phyloP scores from a whole-genome alignment of 768 basidiomycete genomes.

The Leccinum subtestaceum region DNA sequence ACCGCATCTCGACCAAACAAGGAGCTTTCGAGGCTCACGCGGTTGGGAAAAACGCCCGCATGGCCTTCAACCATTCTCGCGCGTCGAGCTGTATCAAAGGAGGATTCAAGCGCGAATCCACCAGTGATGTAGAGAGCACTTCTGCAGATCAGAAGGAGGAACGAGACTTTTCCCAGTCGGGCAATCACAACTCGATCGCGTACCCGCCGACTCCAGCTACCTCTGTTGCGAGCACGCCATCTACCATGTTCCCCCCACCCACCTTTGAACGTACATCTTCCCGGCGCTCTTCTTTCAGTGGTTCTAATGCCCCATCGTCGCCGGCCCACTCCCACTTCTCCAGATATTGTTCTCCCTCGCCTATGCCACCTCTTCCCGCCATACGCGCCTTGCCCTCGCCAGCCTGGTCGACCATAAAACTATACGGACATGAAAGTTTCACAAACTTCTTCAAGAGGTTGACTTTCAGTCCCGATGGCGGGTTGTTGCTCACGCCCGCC shows the following conservation, averaged over 20 bases:
- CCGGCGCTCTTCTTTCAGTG: conserved; percentile 64
- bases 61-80: conserved; percentile 63
- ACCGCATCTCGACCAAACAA: conserved; percentile 74
- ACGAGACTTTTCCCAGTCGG: conserved; percentile 26
- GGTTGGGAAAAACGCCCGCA: conserved; percentile 81
- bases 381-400: conserved; percentile 70
- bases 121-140: conserved; percentile 72
- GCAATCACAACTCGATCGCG: conserved; percentile 31
- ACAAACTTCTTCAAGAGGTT: conserved; percentile 95
- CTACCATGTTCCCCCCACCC: conserved; percentile 41
- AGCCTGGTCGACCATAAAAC: conserved; percentile 65
- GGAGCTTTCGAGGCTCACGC: conserved; percentile 89
- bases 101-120: conserved; percentile 66
- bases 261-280: conserved; percentile 65
- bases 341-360: conserved; percentile 80
- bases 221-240: conserved; percentile 67
- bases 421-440: conserved; percentile 94
- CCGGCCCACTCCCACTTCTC: conserved; percentile 54
- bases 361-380: conserved; percentile 91
- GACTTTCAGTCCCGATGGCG: conserved; percentile 94
- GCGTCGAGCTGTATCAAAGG: conserved; percentile 64
- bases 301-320: conserved; percentile 76
- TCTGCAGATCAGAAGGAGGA: conserved; percentile 56
- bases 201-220: conserved; percentile 61
- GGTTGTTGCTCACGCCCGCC: conserved; percentile 89